Conservation (phyloP, 2,329 filamentous ascomycete genomes). For the Scortechinia acanthostroma region DNA sequence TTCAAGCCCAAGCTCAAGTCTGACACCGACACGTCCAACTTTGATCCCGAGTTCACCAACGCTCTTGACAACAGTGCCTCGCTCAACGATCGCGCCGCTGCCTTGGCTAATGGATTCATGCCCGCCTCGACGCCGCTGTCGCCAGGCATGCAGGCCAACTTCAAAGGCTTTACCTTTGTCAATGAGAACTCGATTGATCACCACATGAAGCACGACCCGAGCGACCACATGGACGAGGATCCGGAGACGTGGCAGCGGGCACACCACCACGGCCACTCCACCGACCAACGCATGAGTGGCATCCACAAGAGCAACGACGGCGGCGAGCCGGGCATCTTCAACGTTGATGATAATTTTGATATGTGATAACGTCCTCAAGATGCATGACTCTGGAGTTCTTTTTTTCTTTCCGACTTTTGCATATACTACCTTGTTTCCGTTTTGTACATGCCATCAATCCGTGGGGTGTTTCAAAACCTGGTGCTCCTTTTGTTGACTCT, state of each 20-base stretch:
- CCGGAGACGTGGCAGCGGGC: conserved; percentile 31
- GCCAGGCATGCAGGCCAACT: conserved; percentile 93
- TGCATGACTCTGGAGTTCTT: neutral
- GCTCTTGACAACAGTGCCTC: conserved; percentile 81
- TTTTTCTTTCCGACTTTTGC: conserved; percentile 7
- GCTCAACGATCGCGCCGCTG: conserved; percentile 83
- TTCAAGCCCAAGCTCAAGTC: conserved; percentile 98
- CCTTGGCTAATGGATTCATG: conserved; percentile 73
- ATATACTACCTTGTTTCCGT: conserved; percentile 5
- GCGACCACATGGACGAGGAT: conserved; percentile 32
- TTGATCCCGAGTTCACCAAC: conserved; percentile 96
- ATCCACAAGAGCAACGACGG: conserved; percentile 25
- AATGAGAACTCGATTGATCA: conserved; percentile 92
- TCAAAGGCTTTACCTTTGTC: conserved; percentile 98
- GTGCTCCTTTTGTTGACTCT: no score
- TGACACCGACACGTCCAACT: conserved; percentile 93
- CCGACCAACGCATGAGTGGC: conserved; percentile 31
- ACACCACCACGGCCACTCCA: conserved; percentile 17
- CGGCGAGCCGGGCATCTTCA: conserved; percentile 27
- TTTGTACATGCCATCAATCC: conserved; percentile 7
- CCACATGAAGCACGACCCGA: conserved; percentile 53
- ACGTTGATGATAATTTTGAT: conserved; percentile 31
- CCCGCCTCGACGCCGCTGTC: conserved; percentile 83
- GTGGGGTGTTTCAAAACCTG: no score
- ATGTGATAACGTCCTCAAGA: conserved; percentile 29